These are phyloP conservation scores for Umbelopsis sp. DNA, from an alignment of 192 early-diverging fungal species.

Conservation along the genomic window DNA sequence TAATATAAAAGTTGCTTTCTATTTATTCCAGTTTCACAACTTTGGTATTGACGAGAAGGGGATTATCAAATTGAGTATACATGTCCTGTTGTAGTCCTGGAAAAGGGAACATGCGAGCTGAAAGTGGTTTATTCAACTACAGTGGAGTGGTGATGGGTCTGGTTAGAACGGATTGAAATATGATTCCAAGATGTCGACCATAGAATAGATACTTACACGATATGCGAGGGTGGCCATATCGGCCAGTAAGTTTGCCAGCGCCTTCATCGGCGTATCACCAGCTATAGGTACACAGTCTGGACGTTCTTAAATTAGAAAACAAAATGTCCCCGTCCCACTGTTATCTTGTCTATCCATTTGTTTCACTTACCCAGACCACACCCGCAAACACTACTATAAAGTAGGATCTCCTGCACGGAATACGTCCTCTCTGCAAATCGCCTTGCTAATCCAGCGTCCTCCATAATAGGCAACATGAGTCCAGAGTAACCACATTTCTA, in stretches of 20 bases:
- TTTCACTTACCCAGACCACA: constrained; percentile 21
- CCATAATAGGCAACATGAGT: constrained; percentile 27
- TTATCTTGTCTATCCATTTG: too few relatives aligned
- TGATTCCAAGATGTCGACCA: neutral
- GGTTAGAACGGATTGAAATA: too few relatives aligned
- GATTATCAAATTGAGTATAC: constrained; percentile 18
- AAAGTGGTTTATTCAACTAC: constrained; percentile 22
- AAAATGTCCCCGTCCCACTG: neutral
- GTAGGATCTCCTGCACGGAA: constrained; percentile 8
- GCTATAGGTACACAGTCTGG: constrained; percentile 23
- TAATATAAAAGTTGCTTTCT: neutral
- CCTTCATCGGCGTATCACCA: constrained; percentile 6
- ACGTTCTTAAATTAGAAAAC: neutral
- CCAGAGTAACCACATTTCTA: constrained; percentile 25
- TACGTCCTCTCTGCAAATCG: constrained; percentile 9
- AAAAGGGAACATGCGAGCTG: constrained; percentile 22
- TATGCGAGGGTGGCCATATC: constrained; percentile 19
- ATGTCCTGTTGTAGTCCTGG: neutral
- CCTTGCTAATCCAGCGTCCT: constrained; percentile 17
- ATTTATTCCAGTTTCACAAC: constrained; percentile 16
- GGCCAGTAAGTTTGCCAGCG: constrained; percentile 18
- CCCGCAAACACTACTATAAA: constrained; percentile 20
- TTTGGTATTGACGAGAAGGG: constrained; percentile 23
- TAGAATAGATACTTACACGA: neutral
- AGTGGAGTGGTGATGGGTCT: neutral